Evolutionary conservation across 2,329 filamentous ascomycete species (phyloP).

Genomic region (Colletotrichum sublineola): DNA sequence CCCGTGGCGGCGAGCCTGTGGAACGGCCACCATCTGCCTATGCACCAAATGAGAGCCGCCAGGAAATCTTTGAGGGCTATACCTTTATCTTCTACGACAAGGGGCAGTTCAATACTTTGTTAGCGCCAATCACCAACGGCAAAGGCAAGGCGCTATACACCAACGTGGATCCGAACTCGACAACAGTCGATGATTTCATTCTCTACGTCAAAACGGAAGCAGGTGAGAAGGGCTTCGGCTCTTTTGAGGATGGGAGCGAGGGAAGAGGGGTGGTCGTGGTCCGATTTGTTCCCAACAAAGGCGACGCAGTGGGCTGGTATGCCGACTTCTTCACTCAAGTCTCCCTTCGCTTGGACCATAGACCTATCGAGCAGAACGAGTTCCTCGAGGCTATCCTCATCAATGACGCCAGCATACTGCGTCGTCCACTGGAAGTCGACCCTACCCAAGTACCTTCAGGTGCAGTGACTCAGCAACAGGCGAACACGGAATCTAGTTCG

Average conservation of each 20-base stretch:
- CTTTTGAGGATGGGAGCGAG: constrained; percentile 72
- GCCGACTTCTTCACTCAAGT: constrained; percentile 76
- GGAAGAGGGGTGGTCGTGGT: constrained; percentile 84
- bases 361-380: constrained; percentile 88
- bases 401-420: constrained; percentile 81
- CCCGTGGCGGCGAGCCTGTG: constrained; percentile 80
- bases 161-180: constrained; percentile 71
- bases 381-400: constrained; percentile 90
- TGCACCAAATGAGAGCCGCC: constrained; percentile 74
- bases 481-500: constrained; percentile 23
- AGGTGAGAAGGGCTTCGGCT: constrained; percentile 78
- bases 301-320: constrained; percentile 73
- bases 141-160: constrained; percentile 84
- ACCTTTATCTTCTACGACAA: constrained; percentile 89
- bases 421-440: constrained; percentile 73
- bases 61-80: constrained; percentile 84
- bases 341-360: constrained; percentile 80
- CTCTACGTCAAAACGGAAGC: constrained; percentile 81
- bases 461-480: constrained; percentile 42
- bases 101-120: constrained; percentile 80
- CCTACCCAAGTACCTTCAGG: constrained; percentile 48
- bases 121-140: constrained; percentile 81
- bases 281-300: constrained; percentile 73
- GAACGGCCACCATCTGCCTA: constrained; percentile 78
- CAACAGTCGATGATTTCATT: constrained; percentile 81